Conservation (phyloP, 441 rosid species). For the Breynia disticha region DNA sequence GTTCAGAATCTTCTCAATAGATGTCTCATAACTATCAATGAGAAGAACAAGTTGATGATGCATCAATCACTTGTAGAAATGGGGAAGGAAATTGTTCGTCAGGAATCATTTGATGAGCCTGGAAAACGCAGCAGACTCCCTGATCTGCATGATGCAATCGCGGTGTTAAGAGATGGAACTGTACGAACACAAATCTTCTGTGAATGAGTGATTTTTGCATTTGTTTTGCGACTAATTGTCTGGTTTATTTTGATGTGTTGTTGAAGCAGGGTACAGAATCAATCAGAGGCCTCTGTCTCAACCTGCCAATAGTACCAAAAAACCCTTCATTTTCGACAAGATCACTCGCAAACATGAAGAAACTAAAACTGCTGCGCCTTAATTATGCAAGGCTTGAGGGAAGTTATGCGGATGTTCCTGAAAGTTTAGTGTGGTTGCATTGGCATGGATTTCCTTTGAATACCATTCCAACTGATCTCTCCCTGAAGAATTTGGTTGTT, state of each 20-base stretch:
- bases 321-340: conserved; percentile 8
- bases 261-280: conserved; percentile 16
- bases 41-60: conserved; percentile 15
- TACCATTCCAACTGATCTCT: conserved; percentile 14
- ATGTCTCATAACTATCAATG: conserved; percentile 14
- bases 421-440: conserved; percentile 18
- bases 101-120: conserved; percentile 24
- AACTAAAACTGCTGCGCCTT: conserved; percentile 21
- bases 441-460: conserved; percentile 23
- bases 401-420: conserved; percentile 11
- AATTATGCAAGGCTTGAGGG: conserved; percentile 11
- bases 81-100: conserved; percentile 41
- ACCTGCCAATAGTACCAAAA: background rate
- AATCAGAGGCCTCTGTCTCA: conserved; percentile 12
- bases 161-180: conserved; percentile 11
- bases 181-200: conserved; percentile 11
- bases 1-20: conserved; percentile 16
- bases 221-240: background rate
- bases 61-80: conserved; percentile 37
- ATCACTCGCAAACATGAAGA: conserved; percentile 21
- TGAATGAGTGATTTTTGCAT: background rate
- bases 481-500: conserved; percentile 14
- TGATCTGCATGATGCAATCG: conserved; percentile 16
- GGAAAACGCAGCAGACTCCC: conserved; percentile 45
- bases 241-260: background rate